phyloP scores from a whole-genome alignment of 1,139 yeast genomes.

The Pichia inconspicua region DNA sequence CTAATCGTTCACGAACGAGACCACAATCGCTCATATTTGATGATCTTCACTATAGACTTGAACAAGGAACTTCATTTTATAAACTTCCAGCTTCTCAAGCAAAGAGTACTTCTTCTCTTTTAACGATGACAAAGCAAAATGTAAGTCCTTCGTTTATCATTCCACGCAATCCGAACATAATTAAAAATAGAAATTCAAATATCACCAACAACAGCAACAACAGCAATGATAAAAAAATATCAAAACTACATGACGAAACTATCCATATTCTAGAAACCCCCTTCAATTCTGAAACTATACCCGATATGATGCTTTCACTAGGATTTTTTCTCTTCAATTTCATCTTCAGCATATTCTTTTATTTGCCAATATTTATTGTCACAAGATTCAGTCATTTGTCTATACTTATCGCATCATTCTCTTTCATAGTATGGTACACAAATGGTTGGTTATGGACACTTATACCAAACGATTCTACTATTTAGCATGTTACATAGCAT shows the following conservation, averaged over 20 bases:
- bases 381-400: constrained; percentile 3
- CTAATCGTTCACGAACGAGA: constrained; percentile 3
- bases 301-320: constrained; percentile 7
- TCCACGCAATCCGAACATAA: background rate
- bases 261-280: background rate
- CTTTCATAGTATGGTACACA: constrained; percentile 1
- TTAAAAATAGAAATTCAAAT: no score
- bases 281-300: background rate
- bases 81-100: background rate
- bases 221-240: background rate
- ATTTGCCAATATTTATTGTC: constrained; percentile 12
- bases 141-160: background rate
- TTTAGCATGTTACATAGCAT: background rate
- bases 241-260: background rate
- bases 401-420: background rate
- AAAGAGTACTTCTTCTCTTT: background rate
- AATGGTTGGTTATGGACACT: constrained; percentile 1
- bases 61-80: background rate
- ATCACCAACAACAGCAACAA: background rate
- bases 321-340: constrained; percentile 9
- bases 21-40: constrained; percentile 8
- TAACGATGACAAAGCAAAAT: background rate
- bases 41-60: background rate
- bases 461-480: background rate
- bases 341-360: constrained; percentile 10